Conservation (phyloP, 2,329 filamentous ascomycete species). For the Colletotrichum simmondsii region DNA sequence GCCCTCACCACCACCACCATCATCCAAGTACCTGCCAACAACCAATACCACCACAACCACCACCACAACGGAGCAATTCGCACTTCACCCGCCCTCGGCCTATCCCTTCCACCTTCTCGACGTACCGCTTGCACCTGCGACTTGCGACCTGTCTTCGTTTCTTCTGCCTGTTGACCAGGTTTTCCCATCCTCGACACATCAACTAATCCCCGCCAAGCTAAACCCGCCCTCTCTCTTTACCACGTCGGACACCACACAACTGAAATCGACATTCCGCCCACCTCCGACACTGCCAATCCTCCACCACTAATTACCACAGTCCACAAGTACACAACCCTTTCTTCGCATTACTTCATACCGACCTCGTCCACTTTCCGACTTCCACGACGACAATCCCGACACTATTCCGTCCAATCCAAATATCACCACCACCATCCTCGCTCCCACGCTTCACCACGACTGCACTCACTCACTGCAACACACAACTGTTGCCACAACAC, state of each 20-base stretch:
- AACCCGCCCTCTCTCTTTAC: conserved; percentile 2
- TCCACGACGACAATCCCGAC: background rate
- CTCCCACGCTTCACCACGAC: background rate
- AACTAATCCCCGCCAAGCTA: conserved; percentile 15
- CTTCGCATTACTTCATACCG: conserved; percentile 32
- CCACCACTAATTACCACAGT: background rate
- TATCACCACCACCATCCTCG: conserved; percentile 6
- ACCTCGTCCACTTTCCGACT: conserved; percentile 7
- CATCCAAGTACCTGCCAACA: too few relatives aligned
- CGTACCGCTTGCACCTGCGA: too few relatives aligned
- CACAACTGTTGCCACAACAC: background rate
- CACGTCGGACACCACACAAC: conserved; percentile 5
- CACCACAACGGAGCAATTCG: background rate
- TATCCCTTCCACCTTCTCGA: background rate
- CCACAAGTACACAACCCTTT: background rate
- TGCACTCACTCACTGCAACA: background rate
- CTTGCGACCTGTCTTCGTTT: conserved; percentile 22
- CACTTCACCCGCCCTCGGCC: background rate
- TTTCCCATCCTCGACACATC: conserved; percentile 17
- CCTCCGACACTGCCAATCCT: conserved; percentile 15
- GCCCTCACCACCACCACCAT: background rate
- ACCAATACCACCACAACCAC: background rate
- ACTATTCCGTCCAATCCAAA: background rate
- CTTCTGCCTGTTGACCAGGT: conserved; percentile 34
- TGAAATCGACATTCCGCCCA: background rate